These are phyloP conservation scores for Millerozyma miso DNA, from an alignment of 805 yeast genomes.

Conservation along the genomic window DNA sequence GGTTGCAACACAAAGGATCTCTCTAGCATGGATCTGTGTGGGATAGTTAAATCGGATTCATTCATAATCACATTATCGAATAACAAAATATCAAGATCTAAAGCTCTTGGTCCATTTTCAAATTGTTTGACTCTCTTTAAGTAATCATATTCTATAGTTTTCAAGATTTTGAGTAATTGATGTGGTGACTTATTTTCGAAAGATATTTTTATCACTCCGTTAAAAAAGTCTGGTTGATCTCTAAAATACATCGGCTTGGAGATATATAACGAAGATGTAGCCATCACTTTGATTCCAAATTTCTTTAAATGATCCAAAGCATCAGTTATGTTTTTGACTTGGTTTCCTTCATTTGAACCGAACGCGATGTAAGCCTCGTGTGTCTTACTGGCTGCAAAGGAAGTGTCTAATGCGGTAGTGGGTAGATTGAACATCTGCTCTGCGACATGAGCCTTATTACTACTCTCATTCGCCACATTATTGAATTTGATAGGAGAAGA, in stretches of 20 bases:
- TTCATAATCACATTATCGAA: constrained; percentile 60
- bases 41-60: constrained; percentile 60
- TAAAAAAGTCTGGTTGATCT: constrained; percentile 77
- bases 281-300: constrained; percentile 42
- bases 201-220: constrained; percentile 71
- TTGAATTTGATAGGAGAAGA: constrained; percentile 33
- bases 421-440: constrained; percentile 28
- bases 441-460: constrained; percentile 7
- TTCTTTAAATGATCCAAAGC: constrained; percentile 49
- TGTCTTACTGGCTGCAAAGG: constrained; percentile 4
- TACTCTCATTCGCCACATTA: constrained; percentile 12
- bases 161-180: constrained; percentile 56
- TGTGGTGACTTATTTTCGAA: constrained; percentile 59
- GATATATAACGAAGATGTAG: constrained; percentile 75
- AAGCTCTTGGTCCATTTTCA: constrained; percentile 88
- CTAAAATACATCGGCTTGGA: constrained; percentile 89
- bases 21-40: constrained; percentile 85
- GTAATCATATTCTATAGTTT: constrained; percentile 71
- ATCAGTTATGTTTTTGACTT: constrained; percentile 51
- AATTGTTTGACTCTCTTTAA: constrained; percentile 69
- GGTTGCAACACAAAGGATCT: constrained; percentile 90
- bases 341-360: constrained; percentile 84
- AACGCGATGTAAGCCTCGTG: constrained; percentile 76
- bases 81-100: constrained; percentile 83
- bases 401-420: constrained; percentile 13